These are phyloP conservation scores for Linderniella brevidens DNA, from an alignment of 257 asterid species.

Conservation along the genomic window DNA sequence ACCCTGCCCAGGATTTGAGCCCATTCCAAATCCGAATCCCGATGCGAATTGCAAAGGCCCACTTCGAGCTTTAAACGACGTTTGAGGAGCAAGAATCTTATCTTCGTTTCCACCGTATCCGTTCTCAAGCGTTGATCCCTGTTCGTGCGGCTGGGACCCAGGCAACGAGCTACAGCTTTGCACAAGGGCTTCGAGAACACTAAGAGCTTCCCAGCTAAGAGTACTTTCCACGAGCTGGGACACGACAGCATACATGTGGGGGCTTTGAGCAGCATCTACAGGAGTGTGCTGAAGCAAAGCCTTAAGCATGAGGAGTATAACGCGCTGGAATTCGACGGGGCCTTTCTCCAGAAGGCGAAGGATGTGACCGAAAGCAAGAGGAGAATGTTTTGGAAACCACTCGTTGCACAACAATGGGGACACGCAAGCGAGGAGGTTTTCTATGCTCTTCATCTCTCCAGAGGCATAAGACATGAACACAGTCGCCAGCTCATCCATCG, in stretches of 20 bases:
- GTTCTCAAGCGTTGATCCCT: slow-evolving; percentile 48
- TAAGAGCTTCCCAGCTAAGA: slow-evolving; percentile 92
- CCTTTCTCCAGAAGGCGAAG: slow-evolving; percentile 82
- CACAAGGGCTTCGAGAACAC: slow-evolving; percentile 93
- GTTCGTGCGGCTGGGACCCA: slow-evolving; percentile 58
- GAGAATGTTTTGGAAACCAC: slow-evolving; percentile 95
- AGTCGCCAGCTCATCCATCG: slow-evolving; percentile 65
- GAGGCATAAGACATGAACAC: slow-evolving; percentile 73
- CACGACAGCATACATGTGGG: slow-evolving; percentile 93
- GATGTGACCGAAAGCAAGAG: slow-evolving; percentile 90
- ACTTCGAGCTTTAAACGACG: slow-evolving; percentile 89
- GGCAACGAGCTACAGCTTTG: slow-evolving; percentile 97
- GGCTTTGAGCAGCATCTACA: slow-evolving; percentile 91
- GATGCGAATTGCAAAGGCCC: slow-evolving; percentile 82
- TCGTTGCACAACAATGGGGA: slow-evolving; percentile 76
- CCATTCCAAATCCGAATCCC: slow-evolving; percentile 36
- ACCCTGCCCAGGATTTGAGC: slow-evolving; percentile 23
- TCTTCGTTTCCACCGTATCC: slow-evolving; percentile 57
- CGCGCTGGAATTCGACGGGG: slow-evolving; percentile 85
- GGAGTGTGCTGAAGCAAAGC: slow-evolving; percentile 97
- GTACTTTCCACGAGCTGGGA: slow-evolving; percentile 97
- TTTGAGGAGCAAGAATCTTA: slow-evolving; percentile 65
- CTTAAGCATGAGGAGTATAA: slow-evolving; percentile 80
- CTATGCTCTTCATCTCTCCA: slow-evolving; percentile 66
- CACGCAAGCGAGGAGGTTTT: slow-evolving; percentile 81